Conservation (phyloP, 2,329 filamentous ascomycete species). For the Pseudogymnoascus sp. region DNA sequence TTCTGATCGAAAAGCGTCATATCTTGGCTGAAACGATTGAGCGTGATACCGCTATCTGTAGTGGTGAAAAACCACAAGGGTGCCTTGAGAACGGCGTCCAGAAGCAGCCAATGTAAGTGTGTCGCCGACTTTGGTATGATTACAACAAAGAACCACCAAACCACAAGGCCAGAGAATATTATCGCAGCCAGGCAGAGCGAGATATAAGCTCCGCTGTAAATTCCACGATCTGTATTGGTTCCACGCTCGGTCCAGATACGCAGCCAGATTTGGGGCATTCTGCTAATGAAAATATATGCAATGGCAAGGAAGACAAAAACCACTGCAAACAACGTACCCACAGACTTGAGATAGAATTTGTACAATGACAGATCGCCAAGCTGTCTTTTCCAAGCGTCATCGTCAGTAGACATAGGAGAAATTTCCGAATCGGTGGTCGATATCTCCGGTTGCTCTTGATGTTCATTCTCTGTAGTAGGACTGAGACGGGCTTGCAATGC, state of each 20-base stretch:
- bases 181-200: not conserved
- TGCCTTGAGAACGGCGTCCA: constrained; percentile 38
- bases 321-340: not conserved
- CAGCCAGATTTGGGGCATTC: not conserved
- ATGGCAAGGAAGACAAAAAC: not conserved
- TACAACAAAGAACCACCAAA: not conserved
- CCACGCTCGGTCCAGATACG: not conserved
- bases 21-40: constrained; percentile 41
- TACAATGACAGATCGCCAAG: not conserved
- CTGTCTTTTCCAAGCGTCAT: not conserved
- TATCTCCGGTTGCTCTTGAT: not conserved
- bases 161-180: not conserved
- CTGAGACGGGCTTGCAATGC: not conserved
- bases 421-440: not conserved
- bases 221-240: not conserved
- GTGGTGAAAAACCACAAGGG: constrained; percentile 37
- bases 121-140: not conserved
- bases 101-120: constrained; percentile 34
- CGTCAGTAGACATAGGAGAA: not conserved
- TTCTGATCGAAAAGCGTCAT: constrained; percentile 23
- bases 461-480: not conserved
- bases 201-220: not conserved
- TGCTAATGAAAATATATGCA: not conserved
- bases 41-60: constrained; percentile 36
- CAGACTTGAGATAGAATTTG: not conserved